A percentile compares a stretch with the other conserved stretches of the same genome.
Conservation (phyloP, 2,329 filamentous ascomycete genomes). For the Aspergillus neoniger region DNA sequence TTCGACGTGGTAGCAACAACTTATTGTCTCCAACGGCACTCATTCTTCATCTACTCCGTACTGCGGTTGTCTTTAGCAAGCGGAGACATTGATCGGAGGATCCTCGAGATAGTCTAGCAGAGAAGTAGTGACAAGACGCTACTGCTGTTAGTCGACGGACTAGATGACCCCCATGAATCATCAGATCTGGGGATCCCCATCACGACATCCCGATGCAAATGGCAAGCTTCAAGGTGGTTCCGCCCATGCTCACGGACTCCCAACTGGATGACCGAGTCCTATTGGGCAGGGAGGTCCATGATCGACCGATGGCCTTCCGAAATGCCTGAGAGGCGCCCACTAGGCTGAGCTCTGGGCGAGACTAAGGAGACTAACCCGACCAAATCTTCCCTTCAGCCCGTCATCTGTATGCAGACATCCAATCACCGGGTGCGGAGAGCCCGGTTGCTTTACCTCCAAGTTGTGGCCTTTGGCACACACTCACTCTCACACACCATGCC, state of each 20-base stretch:
- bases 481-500: background rate
- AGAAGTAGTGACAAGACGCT: background rate
- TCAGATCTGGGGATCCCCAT: constrained; percentile 10
- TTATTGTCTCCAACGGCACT: background rate
- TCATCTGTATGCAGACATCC: constrained; percentile 2
- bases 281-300: constrained; percentile 2
- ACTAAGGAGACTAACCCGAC: background rate
- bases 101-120: background rate
- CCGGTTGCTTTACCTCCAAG: background rate
- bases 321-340: background rate
- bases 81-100: background rate
- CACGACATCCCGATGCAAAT: constrained; percentile 10
- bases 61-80: background rate
- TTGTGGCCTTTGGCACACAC: background rate
- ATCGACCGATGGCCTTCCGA: constrained; percentile 10
- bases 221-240: constrained; percentile 1
- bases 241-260: constrained; percentile 1
- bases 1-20: background rate
- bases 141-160: background rate
- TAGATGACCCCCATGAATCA: constrained; percentile 3
- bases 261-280: constrained; percentile 2
- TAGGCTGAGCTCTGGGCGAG: constrained; percentile 2
- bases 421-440: constrained; percentile 4
- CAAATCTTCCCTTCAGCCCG: constrained; percentile 1
- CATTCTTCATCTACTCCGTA: background rate